Evolutionary conservation across 2,329 filamentous ascomycete species (phyloP), one percentile per base, ranked within the genome.

Genomic region (Cordyceps cicadae): DNA sequence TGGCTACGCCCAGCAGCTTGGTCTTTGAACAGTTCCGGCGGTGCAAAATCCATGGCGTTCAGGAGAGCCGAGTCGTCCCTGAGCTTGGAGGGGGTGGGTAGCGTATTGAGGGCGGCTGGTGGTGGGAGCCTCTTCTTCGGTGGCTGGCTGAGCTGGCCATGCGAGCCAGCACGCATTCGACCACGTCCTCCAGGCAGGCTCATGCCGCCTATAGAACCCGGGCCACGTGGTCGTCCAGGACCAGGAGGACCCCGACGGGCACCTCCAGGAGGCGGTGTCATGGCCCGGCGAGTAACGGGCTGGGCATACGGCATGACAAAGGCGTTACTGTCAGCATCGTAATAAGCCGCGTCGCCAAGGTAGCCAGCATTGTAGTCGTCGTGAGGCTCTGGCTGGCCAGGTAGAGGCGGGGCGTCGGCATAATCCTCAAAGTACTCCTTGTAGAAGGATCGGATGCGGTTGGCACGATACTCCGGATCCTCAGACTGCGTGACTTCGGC

Each of bases 371-470:
- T 86, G 68, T 90, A 90, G 67, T 93, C 89, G 68, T 92, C 89
- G 64, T 89, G 87, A 72, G 92, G 89, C 59, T 79, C 65, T 14
- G 11, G 9, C 65, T 70, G 48, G 49, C 65, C 48, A 12, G 72
- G 75, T 65, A 68, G 57, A 29, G 77, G 78, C n/a, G 74, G 68
- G 6, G 71, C 66, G 48, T 74, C 73, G 70, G 86, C 89, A 62
- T 80, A 85, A 48, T 97, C 93, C 66, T 97, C 94, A 68, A 99
- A 99, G 77, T 99, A 99, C 72, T 99, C 94, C 78, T 97, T 97
- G 79, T 99, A 99, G 79, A 99, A 99, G 4, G 94, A 99, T 72
- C 94, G 85, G 66, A 99, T 99, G 62, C 94, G 87, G 78, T 97
- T 97, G 65, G 94, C 94, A 68, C 94, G 86, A 69, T 93, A 87